Base-by-base conservation (phyloP, 176 grass and related monocot species). In the Dactylis glomerata region DNA sequence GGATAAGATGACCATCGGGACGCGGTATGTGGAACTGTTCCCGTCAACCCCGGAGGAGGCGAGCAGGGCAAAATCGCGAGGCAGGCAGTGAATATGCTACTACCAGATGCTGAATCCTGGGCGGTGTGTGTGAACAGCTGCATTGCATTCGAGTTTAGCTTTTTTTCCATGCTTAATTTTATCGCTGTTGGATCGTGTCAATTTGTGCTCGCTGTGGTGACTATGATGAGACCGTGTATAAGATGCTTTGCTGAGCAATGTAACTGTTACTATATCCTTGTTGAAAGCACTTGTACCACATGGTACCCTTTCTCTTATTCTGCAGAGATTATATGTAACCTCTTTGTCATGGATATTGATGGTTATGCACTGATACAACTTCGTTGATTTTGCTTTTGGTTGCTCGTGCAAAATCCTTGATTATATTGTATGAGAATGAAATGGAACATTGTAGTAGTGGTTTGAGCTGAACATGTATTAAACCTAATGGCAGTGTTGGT, bases 1-100 rank as follows among this genome's bases (percentile, higher is more conserved):
- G 80, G 95, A 98, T 55, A 95, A 98, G 89, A 98, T 95, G 95
- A 98, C 89, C 16, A 98, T 98, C 20, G 91, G 95, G 42, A 90
- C 90, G 2, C 92, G 95, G 85, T 95, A 98, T 0, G 91, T 98
- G 58, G 92, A 98, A 83, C 86, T 98, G 87, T 98, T 98, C 67
- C 92, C 96, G 0, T 95, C 92, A 0, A 93, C 87, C 12, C 76
- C 72, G 2, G 95, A 95, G 69, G 95, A 98, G 83, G 92, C 77
- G 0, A 88, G 77, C 76, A 91, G 92, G 65, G 87, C 77, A 0
- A 90, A 92, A 78, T 77, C 88, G 31, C 89, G 95, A 36, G 87
- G 69, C 69, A 92, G 88, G 86, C 83, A 91, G 61, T 97, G 84
- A 93, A 17, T 2, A 52, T 14, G 33, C 15, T 58, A 5, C 23